Conservation (phyloP, 257 asterid species). For the Solanum microdontum region DNA sequence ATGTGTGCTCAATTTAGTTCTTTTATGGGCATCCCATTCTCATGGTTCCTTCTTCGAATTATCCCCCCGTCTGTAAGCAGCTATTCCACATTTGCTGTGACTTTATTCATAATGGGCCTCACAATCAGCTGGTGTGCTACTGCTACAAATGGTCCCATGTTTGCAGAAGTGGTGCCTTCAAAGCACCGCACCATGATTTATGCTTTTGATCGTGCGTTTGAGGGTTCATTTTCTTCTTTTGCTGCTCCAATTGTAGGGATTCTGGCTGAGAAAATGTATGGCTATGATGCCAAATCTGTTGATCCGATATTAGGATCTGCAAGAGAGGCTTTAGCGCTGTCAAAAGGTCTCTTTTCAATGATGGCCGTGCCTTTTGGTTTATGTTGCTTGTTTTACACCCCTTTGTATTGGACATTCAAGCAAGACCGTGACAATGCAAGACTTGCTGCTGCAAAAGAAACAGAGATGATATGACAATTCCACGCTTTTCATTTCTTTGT, state of each 20-base stretch:
- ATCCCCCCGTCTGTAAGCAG: conserved; percentile 59
- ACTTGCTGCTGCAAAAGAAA: conserved; percentile 47
- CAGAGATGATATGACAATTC: conserved; percentile 52
- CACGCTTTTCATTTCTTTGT: not conserved
- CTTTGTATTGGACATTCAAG: conserved; percentile 77
- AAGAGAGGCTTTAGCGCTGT: conserved; percentile 68
- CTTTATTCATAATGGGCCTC: conserved; percentile 81
- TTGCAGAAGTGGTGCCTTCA: conserved; percentile 93
- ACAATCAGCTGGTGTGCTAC: conserved; percentile 90
- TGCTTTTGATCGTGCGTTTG: conserved; percentile 90
- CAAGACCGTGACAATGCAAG: conserved; percentile 77
- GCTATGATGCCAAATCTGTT: conserved; percentile 60
- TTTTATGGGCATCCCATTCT: conserved; percentile 88
- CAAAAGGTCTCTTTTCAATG: conserved; percentile 79
- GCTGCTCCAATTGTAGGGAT: conserved; percentile 92
- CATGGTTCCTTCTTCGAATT: conserved; percentile 57
- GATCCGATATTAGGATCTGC: conserved; percentile 68
- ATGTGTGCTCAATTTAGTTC: conserved; percentile 94
- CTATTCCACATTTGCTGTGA: conserved; percentile 49
- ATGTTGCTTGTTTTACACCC: conserved; percentile 82
- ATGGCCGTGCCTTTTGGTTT: conserved; percentile 87
- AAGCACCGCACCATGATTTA: conserved; percentile 91
- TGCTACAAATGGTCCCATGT: conserved; percentile 88
- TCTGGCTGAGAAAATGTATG: conserved; percentile 76
- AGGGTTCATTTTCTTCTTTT: conserved; percentile 81